Conservation (phyloP, 176 grass and related monocot species). For the Olyra latifolia region DNA sequence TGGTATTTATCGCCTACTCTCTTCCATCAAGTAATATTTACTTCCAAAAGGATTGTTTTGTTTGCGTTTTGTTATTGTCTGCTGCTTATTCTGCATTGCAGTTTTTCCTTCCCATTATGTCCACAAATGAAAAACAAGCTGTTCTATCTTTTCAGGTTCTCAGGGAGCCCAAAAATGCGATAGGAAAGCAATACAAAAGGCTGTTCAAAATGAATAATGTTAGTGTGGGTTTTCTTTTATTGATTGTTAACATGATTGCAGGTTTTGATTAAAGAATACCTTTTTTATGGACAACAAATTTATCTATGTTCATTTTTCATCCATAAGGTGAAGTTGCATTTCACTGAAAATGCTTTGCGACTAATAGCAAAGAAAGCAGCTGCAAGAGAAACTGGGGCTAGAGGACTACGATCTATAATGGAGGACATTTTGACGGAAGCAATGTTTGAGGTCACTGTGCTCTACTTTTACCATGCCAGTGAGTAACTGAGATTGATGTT, state of each 20-base stretch:
- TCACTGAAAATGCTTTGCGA: slow-evolving; percentile 50
- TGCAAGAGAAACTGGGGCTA: slow-evolving; percentile 42
- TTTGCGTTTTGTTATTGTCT: neutral
- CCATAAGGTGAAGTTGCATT: slow-evolving; percentile 58
- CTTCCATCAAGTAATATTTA: neutral
- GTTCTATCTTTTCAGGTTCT: slow-evolving; percentile 52
- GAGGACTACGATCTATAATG: slow-evolving; percentile 50
- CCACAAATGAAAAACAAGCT: neutral
- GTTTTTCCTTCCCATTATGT: neutral
- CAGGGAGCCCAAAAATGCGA: slow-evolving; percentile 57
- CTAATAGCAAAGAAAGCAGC: slow-evolving; percentile 60
- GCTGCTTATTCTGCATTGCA: neutral
- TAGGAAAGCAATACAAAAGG: slow-evolving; percentile 67
- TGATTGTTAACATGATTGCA: neutral
- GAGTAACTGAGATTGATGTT: neutral
- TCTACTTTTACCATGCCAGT: neutral
- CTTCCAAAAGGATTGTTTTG: slow-evolving; percentile 5
- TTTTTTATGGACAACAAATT: slow-evolving; percentile 6
- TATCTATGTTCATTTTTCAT: neutral
- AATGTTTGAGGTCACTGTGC: slow-evolving; percentile 62
- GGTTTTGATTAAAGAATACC: neutral
- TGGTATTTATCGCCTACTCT: neutral
- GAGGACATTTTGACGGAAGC: slow-evolving; percentile 70
- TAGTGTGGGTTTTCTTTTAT: slow-evolving; percentile 20
- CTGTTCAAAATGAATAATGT: slow-evolving; percentile 80